Evolutionary conservation across 108 stramenopile species (phyloP), one percentile per base, ranked within the genome.

Genomic region (Stephanodiscus minutulus): DNA sequence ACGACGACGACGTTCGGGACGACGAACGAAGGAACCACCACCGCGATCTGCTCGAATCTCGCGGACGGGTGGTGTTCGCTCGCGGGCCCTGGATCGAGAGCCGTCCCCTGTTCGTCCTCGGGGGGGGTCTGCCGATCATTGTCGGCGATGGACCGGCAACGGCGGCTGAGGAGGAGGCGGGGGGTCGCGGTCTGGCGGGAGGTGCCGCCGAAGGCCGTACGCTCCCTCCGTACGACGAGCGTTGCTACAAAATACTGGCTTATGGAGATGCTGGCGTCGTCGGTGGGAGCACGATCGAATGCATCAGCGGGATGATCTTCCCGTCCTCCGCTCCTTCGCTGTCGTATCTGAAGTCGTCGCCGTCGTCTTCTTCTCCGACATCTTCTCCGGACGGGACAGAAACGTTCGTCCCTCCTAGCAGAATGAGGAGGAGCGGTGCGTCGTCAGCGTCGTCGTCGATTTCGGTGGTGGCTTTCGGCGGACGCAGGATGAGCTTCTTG

Each of bases 401-500:
- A 44, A 15, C 43, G 11, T 44, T 17, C 43, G 13, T 13, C 43
- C 12, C 43, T 44, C 12, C 13, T 3, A 3, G 43, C 15, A 44
- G 43, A 9, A 25, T 3, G 25, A 53, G 52, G 52, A 53, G 52
- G 22, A 53, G 52, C 25, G 39, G 3, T 1, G 3, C 39, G 25
- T 55, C 21, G 9, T 53, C 54, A 20, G 31, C 47, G 53, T 74
- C 66, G 18, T 53, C 37, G 28, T n/a, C n/a, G 46, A 37, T 67
- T 31, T 77, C 68, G 11, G 29, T 70, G 3, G 55, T 77, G 5
- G 68, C 63, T 6, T 70, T 61, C 49, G 70, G 70, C 6, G 70
- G 69, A 61, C 69, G 69, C 28, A 37, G 70, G 36, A 47, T 78
- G 3, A 66, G 70, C 58, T 78, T 78, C 61, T 50, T 78, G 55